Conservation (phyloP, 495 filamentous ascomycete genomes). For the Astrothelium macrocarpum region DNA sequence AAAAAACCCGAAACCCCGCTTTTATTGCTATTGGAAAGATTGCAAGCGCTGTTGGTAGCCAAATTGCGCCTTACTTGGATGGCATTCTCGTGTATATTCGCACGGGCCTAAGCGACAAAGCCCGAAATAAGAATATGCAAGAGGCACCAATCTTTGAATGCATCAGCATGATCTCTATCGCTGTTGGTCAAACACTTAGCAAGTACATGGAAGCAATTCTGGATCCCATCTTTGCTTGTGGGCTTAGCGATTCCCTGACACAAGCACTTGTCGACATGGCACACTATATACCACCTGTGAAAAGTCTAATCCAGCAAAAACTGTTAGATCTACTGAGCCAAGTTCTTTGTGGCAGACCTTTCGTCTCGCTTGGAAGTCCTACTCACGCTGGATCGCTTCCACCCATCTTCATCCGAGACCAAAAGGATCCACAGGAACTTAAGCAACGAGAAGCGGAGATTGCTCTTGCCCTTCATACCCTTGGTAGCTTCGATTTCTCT, state of each 20-base stretch:
- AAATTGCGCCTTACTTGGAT: constrained; percentile 91
- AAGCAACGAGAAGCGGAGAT: constrained; percentile 80
- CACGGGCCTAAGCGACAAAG: constrained; percentile 77
- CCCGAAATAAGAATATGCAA: constrained; percentile 64
- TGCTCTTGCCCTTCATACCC: constrained; percentile 79
- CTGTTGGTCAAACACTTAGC: constrained; percentile 90
- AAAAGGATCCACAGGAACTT: constrained; percentile 59
- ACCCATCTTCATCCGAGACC: constrained; percentile 76
- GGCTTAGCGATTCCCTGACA: constrained; percentile 80
- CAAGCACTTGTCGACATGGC: constrained; percentile 97
- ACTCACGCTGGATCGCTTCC: constrained; percentile 54
- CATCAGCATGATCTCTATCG: constrained; percentile 89
- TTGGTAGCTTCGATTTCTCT: constrained; percentile 94
- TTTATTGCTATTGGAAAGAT: constrained; percentile 93
- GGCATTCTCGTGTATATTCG: constrained; percentile 84
- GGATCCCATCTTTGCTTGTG: constrained; percentile 94
- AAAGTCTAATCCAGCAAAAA: constrained; percentile 83
- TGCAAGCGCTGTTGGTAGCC: constrained; percentile 86
- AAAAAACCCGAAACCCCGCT: constrained; percentile 83
- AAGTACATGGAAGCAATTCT: constrained; percentile 96
- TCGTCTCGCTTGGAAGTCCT: constrained; percentile 83
- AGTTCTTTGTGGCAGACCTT: constrained; percentile 83
- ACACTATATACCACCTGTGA: constrained; percentile 93
- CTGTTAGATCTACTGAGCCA: constrained; percentile 91
- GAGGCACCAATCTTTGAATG: constrained; percentile 94